Base-by-base conservation (phyloP, 306 rosid genomes). In the Acacia confusa region DNA sequence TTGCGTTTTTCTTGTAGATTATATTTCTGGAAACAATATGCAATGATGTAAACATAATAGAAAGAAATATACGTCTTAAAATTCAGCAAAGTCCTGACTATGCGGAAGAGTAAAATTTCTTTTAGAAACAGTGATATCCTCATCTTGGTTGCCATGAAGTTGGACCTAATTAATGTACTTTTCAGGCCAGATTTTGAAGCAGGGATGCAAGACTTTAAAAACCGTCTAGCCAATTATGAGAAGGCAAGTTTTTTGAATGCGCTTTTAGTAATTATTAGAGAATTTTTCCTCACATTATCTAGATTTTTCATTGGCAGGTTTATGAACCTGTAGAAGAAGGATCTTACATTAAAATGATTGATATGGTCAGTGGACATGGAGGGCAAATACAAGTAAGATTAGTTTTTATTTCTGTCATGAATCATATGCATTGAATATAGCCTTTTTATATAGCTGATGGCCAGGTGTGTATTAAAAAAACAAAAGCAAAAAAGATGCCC, bases 281-380 rank as follows among this genome's bases (percentile, higher is more conserved):
- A 77, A 52, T 58, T 82, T 53, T 82, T 84, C 60, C 38, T 58
- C 72, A 47, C 53, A 41, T 66, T 67, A 65, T 84, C 34, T 63
- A 77, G 75, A 86, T 57, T 65, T 84, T 34, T 72, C 70, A 48
- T 81, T 77, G 73, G 78, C 82, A 95, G 99, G 98, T 93, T 78
- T 95, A 95, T 83, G 99, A 95, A 83, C 92, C 98, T 2, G 99
- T 95, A 58, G 97, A 95, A 84, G 99, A 95, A 89, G 99, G 99
- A 38, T 93, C 99, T 38, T 93, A 93, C 85, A 93, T 95, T 84
- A 95, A 95, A 88, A 95, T 93, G 99, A 95, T 95, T 80, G 98
- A 95, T 85, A 95, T 91, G 96, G 98, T 92, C 88, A 95, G 98
- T 84, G 99, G 99, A 72, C 86, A 88, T 74, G 98, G 99, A 50